Conservation (phyloP, 495 filamentous ascomycete species). For the Penicillium ochrochloron region DNA sequence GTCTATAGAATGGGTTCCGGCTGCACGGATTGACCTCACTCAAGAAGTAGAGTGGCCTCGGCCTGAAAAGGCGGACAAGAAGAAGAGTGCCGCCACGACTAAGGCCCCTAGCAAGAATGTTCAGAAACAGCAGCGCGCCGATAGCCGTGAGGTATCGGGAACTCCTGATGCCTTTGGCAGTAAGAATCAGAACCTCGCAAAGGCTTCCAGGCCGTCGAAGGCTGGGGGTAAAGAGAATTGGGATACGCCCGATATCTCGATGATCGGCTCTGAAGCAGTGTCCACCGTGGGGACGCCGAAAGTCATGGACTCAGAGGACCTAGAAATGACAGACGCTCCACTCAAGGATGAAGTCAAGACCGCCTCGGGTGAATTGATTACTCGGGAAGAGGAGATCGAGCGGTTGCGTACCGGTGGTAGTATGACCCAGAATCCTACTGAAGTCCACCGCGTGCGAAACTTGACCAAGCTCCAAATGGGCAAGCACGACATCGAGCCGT, state of each 20-base stretch:
- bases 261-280: constrained; percentile 54
- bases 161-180: constrained; percentile 60
- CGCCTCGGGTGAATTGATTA: constrained; percentile 58
- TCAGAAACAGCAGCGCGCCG: constrained; percentile 54
- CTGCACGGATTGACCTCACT: constrained; percentile 78
- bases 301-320: constrained; percentile 58
- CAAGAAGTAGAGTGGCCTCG: constrained; percentile 78
- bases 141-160: constrained; percentile 61
- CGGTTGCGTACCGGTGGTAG: constrained; percentile 90
- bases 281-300: constrained; percentile 59
- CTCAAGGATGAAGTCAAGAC: constrained; percentile 41
- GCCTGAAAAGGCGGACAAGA: constrained; percentile 72
- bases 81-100: constrained; percentile 54
- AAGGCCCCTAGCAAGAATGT: constrained; percentile 56
- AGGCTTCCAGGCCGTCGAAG: constrained; percentile 54
- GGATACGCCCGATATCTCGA: constrained; percentile 43
- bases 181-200: constrained; percentile 53
- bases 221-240: constrained; percentile 70
- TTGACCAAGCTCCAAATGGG: constrained; percentile 93
- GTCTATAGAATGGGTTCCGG: constrained; percentile 80
- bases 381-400: constrained; percentile 92
- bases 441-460: constrained; percentile 95
- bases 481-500: constrained; percentile 87
- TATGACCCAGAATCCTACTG: constrained; percentile 98
- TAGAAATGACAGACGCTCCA: constrained; percentile 66